Percentiles rank a stretch among this genome's conserved stretches.
Conservation (phyloP, 1,284 basidiomycete species). For the Ganoderma multipileum region DNA sequence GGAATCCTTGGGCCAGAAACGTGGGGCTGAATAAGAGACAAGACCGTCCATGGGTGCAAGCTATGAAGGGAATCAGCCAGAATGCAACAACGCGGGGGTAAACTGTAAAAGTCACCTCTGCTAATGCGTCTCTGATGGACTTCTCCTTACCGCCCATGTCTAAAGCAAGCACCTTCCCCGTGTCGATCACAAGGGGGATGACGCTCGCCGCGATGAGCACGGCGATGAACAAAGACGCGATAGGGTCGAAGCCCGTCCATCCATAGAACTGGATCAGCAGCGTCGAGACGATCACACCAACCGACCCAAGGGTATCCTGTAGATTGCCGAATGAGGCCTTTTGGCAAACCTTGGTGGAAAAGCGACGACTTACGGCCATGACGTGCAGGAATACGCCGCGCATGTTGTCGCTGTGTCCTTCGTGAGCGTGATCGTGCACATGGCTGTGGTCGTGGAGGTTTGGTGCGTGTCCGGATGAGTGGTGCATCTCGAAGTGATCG, state of each 20-base stretch:
- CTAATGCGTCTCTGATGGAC: constrained; percentile 75
- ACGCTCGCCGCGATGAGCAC: constrained; percentile 95
- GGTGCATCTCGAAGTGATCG: constrained; percentile 62
- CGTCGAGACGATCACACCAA: constrained; percentile 99
- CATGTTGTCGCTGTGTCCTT: constrained; percentile 98
- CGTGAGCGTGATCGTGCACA: constrained; percentile 61
- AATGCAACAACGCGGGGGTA: constrained; percentile 19
- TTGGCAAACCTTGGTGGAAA: too few relatives aligned
- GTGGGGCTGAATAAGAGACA: constrained; percentile 78
- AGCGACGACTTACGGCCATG: constrained; percentile 71
- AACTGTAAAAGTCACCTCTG: constrained; percentile 64
- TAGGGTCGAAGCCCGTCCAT: constrained; percentile 99
- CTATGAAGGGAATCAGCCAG: constrained; percentile 40
- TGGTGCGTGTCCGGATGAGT: constrained; percentile 55
- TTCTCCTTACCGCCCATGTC: constrained; percentile 80
- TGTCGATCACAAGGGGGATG: constrained; percentile 93
- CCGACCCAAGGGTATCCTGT: constrained; percentile 89
- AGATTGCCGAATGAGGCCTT: constrained; percentile 13
- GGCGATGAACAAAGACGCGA: constrained; percentile 97
- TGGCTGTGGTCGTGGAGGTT: constrained; percentile 63
- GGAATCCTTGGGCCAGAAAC: constrained; percentile 98
- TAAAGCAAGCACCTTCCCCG: constrained; percentile 87
- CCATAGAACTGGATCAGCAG: constrained; percentile 95
- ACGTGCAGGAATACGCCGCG: constrained; percentile 97
- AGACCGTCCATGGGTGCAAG: constrained; percentile 77